Evolutionary conservation across 345 rosid species (phyloP).

Genomic region (Euphorbia pulcherrima): DNA sequence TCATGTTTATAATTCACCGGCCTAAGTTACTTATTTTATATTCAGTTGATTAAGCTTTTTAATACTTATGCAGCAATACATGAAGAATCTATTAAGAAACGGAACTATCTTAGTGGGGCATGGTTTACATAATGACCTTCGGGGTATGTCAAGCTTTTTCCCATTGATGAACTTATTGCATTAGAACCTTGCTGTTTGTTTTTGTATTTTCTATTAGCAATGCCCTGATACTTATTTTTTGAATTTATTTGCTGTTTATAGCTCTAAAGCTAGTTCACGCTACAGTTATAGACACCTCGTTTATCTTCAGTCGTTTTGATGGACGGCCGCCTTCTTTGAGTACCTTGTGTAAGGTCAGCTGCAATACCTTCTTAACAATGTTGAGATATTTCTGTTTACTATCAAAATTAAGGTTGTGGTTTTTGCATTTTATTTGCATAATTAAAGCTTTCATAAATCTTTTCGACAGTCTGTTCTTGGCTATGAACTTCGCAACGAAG

Average conservation of each 20-base stretch:
- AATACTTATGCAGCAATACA: slow-evolving; percentile 43
- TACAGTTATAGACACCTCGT: slow-evolving; percentile 77
- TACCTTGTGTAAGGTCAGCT: slow-evolving; percentile 74
- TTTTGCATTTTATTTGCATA: too few relatives aligned
- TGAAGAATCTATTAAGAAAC: slow-evolving; percentile 59
- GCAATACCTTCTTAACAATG: too few relatives aligned
- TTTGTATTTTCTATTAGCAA: slow-evolving; percentile 1
- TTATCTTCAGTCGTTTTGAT: slow-evolving; percentile 51
- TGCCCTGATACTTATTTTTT: slow-evolving; percentile 1
- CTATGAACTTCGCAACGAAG: slow-evolving; percentile 55
- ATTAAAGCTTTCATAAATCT: slow-evolving; percentile 6
- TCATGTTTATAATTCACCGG: background rate
- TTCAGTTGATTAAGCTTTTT: slow-evolving; percentile 19
- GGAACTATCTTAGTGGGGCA: slow-evolving; percentile 83
- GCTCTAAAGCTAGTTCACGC: slow-evolving; percentile 82
- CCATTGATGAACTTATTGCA: background rate
- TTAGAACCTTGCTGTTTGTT: background rate
- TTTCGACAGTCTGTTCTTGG: slow-evolving; percentile 59
- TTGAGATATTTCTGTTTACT: background rate
- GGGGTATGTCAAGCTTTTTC: slow-evolving; percentile 45
- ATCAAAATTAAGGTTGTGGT: too few relatives aligned
- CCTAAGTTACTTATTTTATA: background rate
- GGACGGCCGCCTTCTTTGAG: slow-evolving; percentile 59
- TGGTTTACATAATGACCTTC: slow-evolving; percentile 68
- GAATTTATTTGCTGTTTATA: slow-evolving; percentile 21